phyloP scores from a whole-genome alignment of 495 filamentous ascomycete genomes.

The Neurospora sublineolata region DNA sequence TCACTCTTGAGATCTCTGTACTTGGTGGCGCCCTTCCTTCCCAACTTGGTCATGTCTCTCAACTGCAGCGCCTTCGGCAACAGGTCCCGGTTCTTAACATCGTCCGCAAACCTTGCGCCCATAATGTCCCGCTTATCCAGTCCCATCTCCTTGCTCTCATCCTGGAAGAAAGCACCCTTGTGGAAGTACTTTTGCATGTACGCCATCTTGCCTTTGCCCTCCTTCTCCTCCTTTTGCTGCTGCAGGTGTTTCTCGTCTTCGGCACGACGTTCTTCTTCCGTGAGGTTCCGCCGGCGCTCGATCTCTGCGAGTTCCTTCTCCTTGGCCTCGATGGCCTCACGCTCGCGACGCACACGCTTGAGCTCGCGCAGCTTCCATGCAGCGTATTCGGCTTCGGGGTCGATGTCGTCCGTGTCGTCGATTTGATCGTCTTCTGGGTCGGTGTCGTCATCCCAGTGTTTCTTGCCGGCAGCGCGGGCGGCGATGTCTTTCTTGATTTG shows the following conservation, averaged over 20 bases:
- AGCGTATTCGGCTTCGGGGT: slow-evolving; percentile 79
- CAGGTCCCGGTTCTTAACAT: slow-evolving; percentile 64
- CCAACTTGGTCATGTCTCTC: slow-evolving; percentile 85
- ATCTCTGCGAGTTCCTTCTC: slow-evolving; percentile 85
- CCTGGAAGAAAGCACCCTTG: slow-evolving; percentile 90
- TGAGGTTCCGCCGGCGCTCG: slow-evolving; percentile 78
- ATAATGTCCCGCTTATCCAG: slow-evolving; percentile 70
- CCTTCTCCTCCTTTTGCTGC: slow-evolving; percentile 77
- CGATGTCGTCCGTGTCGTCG: slow-evolving; percentile 75
- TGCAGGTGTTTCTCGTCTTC: slow-evolving; percentile 75
- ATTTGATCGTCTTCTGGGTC: slow-evolving; percentile 62
- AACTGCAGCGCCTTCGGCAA: slow-evolving; percentile 90
- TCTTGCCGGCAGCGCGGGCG: slow-evolving; percentile 61
- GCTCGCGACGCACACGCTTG: slow-evolving; percentile 71
- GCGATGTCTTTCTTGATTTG: slow-evolving; percentile 72
- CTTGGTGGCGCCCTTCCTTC: slow-evolving; percentile 81
- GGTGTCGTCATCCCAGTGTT: slow-evolving; percentile 79
- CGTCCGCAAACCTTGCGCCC: slow-evolving; percentile 67
- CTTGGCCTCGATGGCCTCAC: slow-evolving; percentile 68
- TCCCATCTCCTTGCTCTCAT: slow-evolving; percentile 60
- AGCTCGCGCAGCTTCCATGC: slow-evolving; percentile 93
- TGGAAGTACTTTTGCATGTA: slow-evolving; percentile 97
- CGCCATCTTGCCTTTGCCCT: slow-evolving; percentile 67
- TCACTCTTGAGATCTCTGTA: slow-evolving; percentile 83
- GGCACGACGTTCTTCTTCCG: slow-evolving; percentile 70